Evolutionary conservation across 306 rosid genomes (phyloP).

Genomic region (Cucumis sativus): DNA sequence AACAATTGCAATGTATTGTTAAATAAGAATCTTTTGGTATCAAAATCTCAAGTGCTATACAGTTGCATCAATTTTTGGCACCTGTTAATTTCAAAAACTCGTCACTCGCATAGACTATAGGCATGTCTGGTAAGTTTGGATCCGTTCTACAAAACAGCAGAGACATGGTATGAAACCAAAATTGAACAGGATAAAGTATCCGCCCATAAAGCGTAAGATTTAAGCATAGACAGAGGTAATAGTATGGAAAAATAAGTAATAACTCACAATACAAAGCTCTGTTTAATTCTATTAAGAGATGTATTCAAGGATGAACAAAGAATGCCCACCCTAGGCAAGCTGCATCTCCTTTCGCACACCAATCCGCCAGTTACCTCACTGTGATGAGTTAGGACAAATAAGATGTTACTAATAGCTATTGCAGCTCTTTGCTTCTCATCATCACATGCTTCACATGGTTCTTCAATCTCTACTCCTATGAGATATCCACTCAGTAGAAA

Average conservation of each 20-base stretch:
- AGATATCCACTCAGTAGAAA: slow-evolving; percentile 7
- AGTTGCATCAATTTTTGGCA: slow-evolving; percentile 10
- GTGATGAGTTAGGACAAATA: slow-evolving; percentile 64
- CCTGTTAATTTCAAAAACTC: slow-evolving; percentile 90
- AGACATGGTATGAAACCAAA: slow-evolving; percentile 11
- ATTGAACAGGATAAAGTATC: slow-evolving; percentile 19
- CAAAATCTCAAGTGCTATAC: background rate
- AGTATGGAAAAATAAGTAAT: slow-evolving; percentile 26
- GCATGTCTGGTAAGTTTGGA: slow-evolving; percentile 69
- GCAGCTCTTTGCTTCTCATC: slow-evolving; percentile 51
- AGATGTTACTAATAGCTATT: slow-evolving; percentile 44
- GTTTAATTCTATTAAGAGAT: slow-evolving; percentile 99
- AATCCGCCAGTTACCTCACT: slow-evolving; percentile 62
- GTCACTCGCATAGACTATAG: slow-evolving; percentile 84
- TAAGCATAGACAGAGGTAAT: slow-evolving; percentile 20
- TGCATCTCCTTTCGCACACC: slow-evolving; percentile 68
- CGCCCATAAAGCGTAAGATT: slow-evolving; percentile 6
- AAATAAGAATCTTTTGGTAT: background rate
- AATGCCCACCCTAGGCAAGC: slow-evolving; percentile 45
- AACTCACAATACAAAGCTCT: slow-evolving; percentile 99
- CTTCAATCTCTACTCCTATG: slow-evolving; percentile 49
- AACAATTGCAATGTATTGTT: background rate
- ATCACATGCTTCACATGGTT: slow-evolving; percentile 66
- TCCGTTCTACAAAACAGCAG: slow-evolving; percentile 61
- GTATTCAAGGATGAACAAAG: slow-evolving; percentile 76